Conservation (phyloP, 2,329 filamentous ascomycete genomes). For the Ilyonectria mors-panacis region DNA sequence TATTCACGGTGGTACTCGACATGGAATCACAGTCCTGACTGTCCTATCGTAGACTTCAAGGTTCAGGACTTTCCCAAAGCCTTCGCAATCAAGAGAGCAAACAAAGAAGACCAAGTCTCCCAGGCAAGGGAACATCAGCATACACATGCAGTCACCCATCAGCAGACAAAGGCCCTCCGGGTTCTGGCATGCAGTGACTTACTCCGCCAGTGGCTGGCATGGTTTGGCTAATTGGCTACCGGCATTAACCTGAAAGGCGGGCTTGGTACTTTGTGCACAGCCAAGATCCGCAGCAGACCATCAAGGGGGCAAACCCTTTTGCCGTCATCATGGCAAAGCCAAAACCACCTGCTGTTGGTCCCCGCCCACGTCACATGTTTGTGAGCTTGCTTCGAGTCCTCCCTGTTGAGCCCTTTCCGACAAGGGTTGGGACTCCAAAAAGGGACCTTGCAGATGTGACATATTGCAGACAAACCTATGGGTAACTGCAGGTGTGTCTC, state of each 20-base stretch:
- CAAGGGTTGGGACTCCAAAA: conserved; percentile 2
- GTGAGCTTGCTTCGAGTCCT: not conserved
- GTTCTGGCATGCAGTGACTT: conserved; percentile 4
- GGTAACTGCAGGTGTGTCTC: not conserved
- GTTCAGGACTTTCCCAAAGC: not conserved
- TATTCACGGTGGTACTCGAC: not conserved
- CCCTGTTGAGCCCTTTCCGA: not conserved
- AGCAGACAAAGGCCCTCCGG: not conserved
- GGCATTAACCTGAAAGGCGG: not conserved
- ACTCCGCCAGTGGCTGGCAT: conserved; percentile 3
- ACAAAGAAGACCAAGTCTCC: not conserved
- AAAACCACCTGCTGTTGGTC: not conserved
- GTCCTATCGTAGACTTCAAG: not conserved
- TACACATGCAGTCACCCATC: not conserved
- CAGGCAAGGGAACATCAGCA: not conserved
- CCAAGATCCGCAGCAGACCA: not conserved
- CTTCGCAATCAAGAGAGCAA: not conserved
- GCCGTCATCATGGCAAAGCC: not conserved
- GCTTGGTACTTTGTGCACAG: not conserved
- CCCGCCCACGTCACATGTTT: conserved; percentile 5
- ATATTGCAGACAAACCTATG: conserved; percentile 6
- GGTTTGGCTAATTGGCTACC: conserved; percentile 3
- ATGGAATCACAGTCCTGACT: not conserved
- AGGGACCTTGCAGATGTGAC: conserved; percentile 16
- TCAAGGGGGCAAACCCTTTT: not conserved